Percentiles rank a stretch among this genome's conserved stretches.
Conservation (phyloP, 257 asterid species). For the Coffea canephora region DNA sequence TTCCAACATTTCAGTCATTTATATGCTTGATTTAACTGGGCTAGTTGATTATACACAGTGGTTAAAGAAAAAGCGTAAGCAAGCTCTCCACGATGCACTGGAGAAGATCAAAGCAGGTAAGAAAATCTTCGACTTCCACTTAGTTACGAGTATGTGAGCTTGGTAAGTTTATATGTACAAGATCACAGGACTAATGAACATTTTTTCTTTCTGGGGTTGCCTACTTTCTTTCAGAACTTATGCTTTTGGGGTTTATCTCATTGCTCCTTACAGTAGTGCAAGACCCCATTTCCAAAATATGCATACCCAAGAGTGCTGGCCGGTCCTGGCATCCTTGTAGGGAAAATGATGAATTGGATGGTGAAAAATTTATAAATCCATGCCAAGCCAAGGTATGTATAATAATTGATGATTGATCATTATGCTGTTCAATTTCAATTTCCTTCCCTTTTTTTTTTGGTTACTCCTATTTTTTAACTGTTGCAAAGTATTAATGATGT, state of each 20-base stretch:
- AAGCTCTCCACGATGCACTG: conserved; percentile 29
- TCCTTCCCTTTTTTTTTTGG: too few relatives aligned
- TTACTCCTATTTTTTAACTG: background rate
- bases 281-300: conserved; percentile 20
- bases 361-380: conserved; percentile 6
- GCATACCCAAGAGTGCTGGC: conserved; percentile 25
- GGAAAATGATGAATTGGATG: background rate
- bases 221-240: conserved; percentile 19
- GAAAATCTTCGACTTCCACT: too few relatives aligned
- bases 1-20: background rate
- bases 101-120: conserved; percentile 36
- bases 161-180: background rate
- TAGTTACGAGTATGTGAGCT: background rate
- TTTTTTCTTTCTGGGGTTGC: background rate
- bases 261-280: conserved; percentile 29
- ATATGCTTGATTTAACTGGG: background rate
- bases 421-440: background rate
- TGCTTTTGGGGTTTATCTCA: conserved; percentile 36
- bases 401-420: background rate
- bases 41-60: conserved; percentile 16
- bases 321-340: conserved; percentile 34
- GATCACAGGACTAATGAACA: background rate
- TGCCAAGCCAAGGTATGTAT: conserved; percentile 18
- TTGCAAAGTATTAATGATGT: background rate
- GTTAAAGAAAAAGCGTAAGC: conserved; percentile 24